phyloP scores from a whole-genome alignment of 257 asterid species.

The Striga asiatica region DNA sequence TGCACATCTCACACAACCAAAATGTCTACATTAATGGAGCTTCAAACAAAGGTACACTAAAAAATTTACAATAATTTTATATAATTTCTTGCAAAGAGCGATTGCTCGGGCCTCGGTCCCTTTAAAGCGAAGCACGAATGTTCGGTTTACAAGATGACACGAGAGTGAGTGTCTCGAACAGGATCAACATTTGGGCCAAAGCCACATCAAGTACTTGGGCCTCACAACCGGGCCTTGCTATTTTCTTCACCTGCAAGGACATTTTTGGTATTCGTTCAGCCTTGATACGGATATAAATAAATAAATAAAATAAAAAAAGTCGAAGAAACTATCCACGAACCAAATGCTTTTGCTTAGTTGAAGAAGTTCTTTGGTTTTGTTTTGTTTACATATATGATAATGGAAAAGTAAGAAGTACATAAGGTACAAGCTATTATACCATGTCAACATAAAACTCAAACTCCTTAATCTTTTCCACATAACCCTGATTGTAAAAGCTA shows the following conservation, averaged over 20 bases:
- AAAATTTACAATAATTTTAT: too few species aligned
- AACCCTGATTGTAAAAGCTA: conserved; percentile 16
- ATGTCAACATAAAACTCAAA: conserved; percentile 19
- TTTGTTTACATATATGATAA: background rate
- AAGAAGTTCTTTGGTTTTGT: background rate
- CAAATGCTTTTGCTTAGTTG: too few species aligned
- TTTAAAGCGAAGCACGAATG: conserved; percentile 34
- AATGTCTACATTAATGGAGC: too few species aligned
- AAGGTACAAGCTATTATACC: conserved; percentile 17
- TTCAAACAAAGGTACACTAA: too few species aligned
- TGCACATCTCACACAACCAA: too few species aligned
- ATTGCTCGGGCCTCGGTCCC: too few species aligned
- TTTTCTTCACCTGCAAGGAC: conserved; percentile 30
- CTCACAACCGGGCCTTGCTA: conserved; percentile 41
- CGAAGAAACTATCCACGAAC: background rate
- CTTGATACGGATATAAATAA: background rate
- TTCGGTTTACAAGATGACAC: conserved; percentile 22
- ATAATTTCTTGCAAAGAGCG: too few species aligned
- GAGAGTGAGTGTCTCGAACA: conserved; percentile 29
- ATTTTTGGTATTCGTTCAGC: background rate
- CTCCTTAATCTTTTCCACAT: conserved; percentile 22
- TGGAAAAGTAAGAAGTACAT: background rate
- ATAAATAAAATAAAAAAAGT: background rate
- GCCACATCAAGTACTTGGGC: conserved; percentile 36
- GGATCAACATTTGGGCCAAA: conserved; percentile 31